Conservation (phyloP, 1,284 basidiomycete genomes). For the Marasmius sp. region DNA sequence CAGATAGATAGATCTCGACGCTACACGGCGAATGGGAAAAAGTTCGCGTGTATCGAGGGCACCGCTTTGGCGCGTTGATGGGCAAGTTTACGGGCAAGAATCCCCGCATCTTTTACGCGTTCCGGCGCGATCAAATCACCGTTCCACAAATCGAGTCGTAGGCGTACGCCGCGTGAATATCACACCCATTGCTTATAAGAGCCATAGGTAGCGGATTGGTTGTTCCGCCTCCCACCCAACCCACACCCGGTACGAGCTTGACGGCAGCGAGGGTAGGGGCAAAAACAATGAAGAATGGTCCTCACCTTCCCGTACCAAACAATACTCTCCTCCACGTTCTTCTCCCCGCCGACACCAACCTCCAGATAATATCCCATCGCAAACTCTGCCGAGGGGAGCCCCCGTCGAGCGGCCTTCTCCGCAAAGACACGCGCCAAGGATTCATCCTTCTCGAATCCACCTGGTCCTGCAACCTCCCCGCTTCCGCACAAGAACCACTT, state of each 20-base stretch:
- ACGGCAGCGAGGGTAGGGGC: neutral
- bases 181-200: neutral
- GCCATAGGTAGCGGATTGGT: neutral
- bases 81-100: neutral
- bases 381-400: conserved; percentile 84
- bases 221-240: neutral
- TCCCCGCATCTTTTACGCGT: neutral
- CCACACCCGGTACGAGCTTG: neutral
- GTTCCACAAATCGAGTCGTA: neutral
- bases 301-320: conserved; percentile 71
- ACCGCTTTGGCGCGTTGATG: neutral
- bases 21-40: neutral
- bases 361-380: conserved; percentile 94
- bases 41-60: neutral
- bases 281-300: conserved; percentile 8
- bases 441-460: conserved; percentile 85
- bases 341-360: conserved; percentile 72
- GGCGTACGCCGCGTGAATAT: neutral
- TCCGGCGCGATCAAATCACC: neutral
- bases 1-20: neutral
- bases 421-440: conserved; percentile 86
- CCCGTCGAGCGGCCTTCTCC: conserved; percentile 84
- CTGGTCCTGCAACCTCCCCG: conserved; percentile 60
- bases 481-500: conserved; percentile 90
- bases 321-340: conserved; percentile 62